Conservation (phyloP, 495 filamentous ascomycete genomes). For the Talaromyces thailandensis region DNA sequence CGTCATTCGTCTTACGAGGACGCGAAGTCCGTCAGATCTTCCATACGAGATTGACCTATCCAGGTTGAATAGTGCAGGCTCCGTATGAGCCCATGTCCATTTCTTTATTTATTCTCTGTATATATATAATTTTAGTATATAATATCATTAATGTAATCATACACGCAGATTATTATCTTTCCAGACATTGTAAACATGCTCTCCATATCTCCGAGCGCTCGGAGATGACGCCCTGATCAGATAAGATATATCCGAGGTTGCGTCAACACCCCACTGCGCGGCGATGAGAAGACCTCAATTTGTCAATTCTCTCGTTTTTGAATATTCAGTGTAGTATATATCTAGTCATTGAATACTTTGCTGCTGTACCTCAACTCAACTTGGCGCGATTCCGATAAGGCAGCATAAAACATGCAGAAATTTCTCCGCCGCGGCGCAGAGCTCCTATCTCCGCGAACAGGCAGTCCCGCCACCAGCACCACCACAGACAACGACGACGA, state of each 20-base stretch:
- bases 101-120: background rate
- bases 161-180: background rate
- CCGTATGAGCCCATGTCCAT: background rate
- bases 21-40: slow-evolving; percentile 27
- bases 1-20: slow-evolving; percentile 36
- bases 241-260: background rate
- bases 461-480: slow-evolving; percentile 16
- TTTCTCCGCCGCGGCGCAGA: slow-evolving; percentile 29
- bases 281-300: background rate
- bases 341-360: no score
- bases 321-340: no score
- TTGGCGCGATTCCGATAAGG: no score
- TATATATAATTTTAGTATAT: background rate
- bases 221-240: background rate
- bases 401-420: slow-evolving; percentile 17
- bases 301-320: background rate
- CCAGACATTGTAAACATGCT: no score
- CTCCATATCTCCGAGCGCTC: background rate
- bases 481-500: slow-evolving; percentile 16
- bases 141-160: background rate
- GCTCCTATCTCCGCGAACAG: slow-evolving; percentile 22
- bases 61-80: background rate
- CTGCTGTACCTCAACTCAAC: no score
- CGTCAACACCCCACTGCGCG: background rate
- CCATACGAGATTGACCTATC: slow-evolving; percentile 32